phyloP scores from a whole-genome alignment of 805 yeast species.

The Ogataea philodendri region DNA sequence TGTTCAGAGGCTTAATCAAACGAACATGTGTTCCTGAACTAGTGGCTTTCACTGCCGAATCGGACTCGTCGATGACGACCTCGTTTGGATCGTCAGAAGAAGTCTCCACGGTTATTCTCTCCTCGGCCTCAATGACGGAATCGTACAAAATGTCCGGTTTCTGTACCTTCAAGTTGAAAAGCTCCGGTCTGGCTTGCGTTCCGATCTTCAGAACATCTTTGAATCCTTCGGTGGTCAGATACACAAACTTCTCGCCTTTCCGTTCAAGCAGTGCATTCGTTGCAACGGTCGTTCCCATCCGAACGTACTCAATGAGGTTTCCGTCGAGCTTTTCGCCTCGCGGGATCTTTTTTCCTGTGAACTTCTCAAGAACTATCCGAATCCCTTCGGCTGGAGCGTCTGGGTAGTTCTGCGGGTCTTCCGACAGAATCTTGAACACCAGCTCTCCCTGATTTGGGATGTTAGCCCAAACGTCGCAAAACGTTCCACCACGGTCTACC shows the following conservation, averaged over 20 bases:
- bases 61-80: conserved; percentile 9
- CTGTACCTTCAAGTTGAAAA: conserved; percentile 19
- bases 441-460: conserved; percentile 40
- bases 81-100: conserved; percentile 28
- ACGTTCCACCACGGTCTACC: conserved; percentile 41
- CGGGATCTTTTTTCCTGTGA: conserved; percentile 17
- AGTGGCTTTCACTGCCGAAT: conserved; percentile 16
- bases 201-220: conserved; percentile 34
- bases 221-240: conserved; percentile 31
- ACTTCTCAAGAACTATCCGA: conserved; percentile 22
- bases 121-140: conserved; percentile 22
- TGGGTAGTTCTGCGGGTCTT: conserved; percentile 26
- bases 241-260: conserved; percentile 23
- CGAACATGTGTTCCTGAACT: conserved; percentile 22
- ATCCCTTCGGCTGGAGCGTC: conserved; percentile 32
- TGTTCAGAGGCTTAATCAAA: conserved; percentile 26
- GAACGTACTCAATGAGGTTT: conserved; percentile 22
- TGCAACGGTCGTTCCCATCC: conserved; percentile 31
- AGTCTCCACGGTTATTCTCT: conserved; percentile 26
- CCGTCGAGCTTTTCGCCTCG: conserved; percentile 21
- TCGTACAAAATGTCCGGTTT: conserved; percentile 21
- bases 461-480: conserved; percentile 46
- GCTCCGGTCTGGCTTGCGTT: conserved; percentile 31
- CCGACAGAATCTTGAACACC: conserved; percentile 31
- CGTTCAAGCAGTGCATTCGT: conserved; percentile 26